Base-by-base conservation (phyloP, 495 filamentous ascomycete species). In the Annulohypoxylon nitens region DNA sequence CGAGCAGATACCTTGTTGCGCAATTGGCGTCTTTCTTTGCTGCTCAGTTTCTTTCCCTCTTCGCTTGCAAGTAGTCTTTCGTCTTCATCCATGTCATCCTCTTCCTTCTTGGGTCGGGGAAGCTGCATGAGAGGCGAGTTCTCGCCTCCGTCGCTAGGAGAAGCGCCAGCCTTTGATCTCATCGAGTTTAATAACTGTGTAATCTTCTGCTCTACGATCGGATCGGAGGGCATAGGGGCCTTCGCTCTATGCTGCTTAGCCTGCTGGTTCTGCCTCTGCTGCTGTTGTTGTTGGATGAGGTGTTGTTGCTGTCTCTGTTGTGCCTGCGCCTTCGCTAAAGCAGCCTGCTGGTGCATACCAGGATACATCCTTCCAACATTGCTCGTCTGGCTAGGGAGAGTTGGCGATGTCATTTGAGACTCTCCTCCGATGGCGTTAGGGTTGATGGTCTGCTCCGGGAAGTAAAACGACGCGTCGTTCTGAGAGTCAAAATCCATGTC, bases 41-140 rank as follows among this genome's bases (percentile, higher is more conserved):
- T 94, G 81, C 88, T 94, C 43, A 99, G 86, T 82, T 97, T 97
- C 89, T 99, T 99, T 50, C 95, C 96, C 81, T 97, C 95, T 75
- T 98, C 96, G 71, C 94, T 97, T 4, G 93, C 93, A 14, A 99
- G 87, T 2, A 98, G 84, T 67, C 93, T 85, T 86, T 98, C 96
- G 75, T 99, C 96, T 79, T 97, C 94, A 81, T 99, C 96, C 95
- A 99, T 98, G 33, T 98, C 95, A 61, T 96, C 93, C 77, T 97
- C 93, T 45, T 97, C 93, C 86, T 98, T 99, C 78, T 84, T 85
- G 11, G 82, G 78, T 45, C 88, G 83, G 41, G 86, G 81, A 39
- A 89, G 77, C 76, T 92, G 89, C 39, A 88, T 81, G 54, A 89
- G 83, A 34, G 88, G 84, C 8, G 82, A 74, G 1, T 82, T 77